Percentiles rank a stretch among this genome's conserved stretches.
phyloP scores from a whole-genome alignment of 495 filamentous ascomycete genomes.

The Daldinia concentrica region DNA sequence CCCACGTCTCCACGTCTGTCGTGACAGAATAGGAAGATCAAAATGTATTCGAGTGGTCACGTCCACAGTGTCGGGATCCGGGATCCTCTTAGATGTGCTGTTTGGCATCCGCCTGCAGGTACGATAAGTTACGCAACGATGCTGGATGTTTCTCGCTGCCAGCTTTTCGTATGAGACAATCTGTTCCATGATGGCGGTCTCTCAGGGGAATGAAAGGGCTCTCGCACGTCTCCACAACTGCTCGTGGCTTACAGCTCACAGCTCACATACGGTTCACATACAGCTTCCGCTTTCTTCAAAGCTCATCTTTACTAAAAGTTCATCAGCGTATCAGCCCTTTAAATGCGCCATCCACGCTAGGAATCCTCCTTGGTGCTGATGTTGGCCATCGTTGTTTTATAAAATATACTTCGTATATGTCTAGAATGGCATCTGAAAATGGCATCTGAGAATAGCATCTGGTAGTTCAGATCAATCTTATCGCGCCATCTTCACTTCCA shows the following conservation, averaged over 20 bases:
- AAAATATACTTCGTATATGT: conserved; percentile 21
- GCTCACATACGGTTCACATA: background rate
- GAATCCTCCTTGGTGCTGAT: conserved; percentile 30
- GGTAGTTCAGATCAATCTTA: conserved; percentile 35
- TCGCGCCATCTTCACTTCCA: conserved; percentile 33
- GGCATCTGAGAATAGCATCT: background rate
- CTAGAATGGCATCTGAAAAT: conserved; percentile 24
- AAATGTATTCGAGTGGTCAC: background rate
- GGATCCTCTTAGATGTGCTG: conserved; percentile 11
- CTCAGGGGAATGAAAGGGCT: conserved; percentile 41
- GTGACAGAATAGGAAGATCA: conserved; percentile 13
- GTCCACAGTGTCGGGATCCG: conserved; percentile 22
- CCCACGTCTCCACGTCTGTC: conserved; percentile 8
- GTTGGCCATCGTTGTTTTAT: conserved; percentile 28
- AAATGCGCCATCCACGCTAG: conserved; percentile 20
- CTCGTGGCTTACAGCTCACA: background rate
- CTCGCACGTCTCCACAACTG: conserved; percentile 30
- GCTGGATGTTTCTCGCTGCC: conserved; percentile 36
- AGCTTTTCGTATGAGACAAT: conserved; percentile 41
- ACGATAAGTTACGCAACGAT: conserved; percentile 37
- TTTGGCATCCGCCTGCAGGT: conserved; percentile 11
- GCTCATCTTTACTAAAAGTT: background rate
- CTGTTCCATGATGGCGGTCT: conserved; percentile 42
- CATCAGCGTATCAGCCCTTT: background rate
- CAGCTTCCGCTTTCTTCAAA: conserved; percentile 14